Conservation (phyloP, 2,329 filamentous ascomycete species). For the Knoxdaviesia capensis region DNA sequence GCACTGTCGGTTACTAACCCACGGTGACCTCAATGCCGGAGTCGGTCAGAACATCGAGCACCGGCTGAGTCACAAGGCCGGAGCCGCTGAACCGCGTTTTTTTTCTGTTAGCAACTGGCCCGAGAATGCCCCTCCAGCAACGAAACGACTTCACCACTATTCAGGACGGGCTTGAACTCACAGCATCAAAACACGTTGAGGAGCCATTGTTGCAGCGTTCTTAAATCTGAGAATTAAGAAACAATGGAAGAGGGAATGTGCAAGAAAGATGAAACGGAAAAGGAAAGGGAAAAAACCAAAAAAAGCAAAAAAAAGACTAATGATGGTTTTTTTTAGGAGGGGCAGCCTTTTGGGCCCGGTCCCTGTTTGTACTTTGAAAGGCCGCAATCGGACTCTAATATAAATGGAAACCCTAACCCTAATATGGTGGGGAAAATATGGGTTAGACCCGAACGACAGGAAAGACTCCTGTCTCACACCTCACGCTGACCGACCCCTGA, state of each 20-base stretch:
- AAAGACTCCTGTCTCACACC: too few species aligned
- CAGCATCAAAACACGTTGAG: slow-evolving; percentile 5
- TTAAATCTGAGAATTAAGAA: background rate
- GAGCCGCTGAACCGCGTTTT: slow-evolving; percentile 14
- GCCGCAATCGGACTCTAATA: too few species aligned
- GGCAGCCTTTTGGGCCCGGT: too few species aligned
- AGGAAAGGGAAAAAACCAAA: background rate
- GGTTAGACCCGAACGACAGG: too few species aligned
- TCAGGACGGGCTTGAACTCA: background rate
- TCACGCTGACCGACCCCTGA: too few species aligned
- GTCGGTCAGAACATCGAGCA: slow-evolving; percentile 40
- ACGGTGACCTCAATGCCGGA: slow-evolving; percentile 45
- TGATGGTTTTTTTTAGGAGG: background rate
- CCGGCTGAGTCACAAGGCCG: slow-evolving; percentile 41
- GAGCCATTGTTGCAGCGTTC: slow-evolving; percentile 5
- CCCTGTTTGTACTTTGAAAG: too few species aligned
- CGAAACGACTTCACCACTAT: background rate
- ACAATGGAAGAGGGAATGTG: background rate
- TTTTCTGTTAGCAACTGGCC: background rate
- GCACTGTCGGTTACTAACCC: slow-evolving; percentile 20
- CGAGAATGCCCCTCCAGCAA: background rate
- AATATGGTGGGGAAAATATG: too few species aligned
- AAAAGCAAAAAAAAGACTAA: background rate
- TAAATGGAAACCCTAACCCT: too few species aligned
- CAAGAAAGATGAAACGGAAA: background rate